Conservation (phyloP, 2,329 filamentous ascomycete species). For the Colletotrichum lupini region DNA sequence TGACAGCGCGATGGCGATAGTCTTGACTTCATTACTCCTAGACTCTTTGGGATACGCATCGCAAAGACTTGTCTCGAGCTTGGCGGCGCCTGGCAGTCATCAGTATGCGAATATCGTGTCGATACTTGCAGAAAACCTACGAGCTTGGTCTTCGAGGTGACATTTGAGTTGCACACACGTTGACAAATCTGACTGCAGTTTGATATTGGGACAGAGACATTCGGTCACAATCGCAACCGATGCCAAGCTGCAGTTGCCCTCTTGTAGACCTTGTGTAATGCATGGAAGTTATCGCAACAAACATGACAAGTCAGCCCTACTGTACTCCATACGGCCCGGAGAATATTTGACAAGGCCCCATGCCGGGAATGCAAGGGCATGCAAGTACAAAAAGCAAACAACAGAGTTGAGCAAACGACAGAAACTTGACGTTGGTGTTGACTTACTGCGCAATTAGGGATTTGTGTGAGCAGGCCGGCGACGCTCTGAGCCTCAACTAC, state of each 20-base stretch:
- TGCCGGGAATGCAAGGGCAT: background rate
- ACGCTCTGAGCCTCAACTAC: constrained; percentile 20
- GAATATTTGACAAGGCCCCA: constrained; percentile 1
- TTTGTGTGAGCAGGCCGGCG: constrained; percentile 3
- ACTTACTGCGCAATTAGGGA: constrained; percentile 30
- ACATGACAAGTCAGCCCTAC: constrained; percentile 17
- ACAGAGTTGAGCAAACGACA: background rate
- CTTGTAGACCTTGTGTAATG: constrained; percentile 7
- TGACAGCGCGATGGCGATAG: constrained; percentile 40
- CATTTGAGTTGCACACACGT: constrained; percentile 37
- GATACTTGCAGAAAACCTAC: background rate
- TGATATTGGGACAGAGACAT: constrained; percentile 35
- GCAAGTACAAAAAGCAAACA: background rate
- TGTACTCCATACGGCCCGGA: background rate
- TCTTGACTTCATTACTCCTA: constrained; percentile 37
- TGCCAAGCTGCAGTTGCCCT: constrained; percentile 34
- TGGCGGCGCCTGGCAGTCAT: background rate
- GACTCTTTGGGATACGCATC: constrained; percentile 38
- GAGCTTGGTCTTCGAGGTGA: constrained; percentile 35
- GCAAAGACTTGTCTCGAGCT: constrained; percentile 31
- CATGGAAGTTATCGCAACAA: constrained; percentile 25
- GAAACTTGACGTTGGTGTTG: background rate
- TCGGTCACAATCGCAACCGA: constrained; percentile 26
- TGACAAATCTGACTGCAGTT: constrained; percentile 30
- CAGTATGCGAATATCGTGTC: background rate